A percentile compares a stretch with the other conserved stretches of the same genome.
phyloP scores from a whole-genome alignment of 1,284 basidiomycete species.

The Fistulina hepatica region DNA sequence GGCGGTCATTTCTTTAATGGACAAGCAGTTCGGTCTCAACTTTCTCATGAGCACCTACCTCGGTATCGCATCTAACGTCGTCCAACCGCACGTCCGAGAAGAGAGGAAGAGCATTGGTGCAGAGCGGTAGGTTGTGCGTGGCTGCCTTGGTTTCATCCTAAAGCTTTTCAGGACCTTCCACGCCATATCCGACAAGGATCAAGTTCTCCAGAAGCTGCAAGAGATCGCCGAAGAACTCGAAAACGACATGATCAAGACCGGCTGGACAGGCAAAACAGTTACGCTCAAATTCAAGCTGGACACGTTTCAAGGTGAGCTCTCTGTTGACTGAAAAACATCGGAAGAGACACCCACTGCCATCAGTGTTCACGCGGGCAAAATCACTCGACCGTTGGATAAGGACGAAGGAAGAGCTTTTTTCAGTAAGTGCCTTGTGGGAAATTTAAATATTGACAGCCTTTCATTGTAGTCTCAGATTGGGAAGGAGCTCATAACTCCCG shows the following conservation, averaged over 20 bases:
- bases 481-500: conserved; percentile 69
- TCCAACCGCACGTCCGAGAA: conserved; percentile 64
- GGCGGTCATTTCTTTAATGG: conserved; percentile 65
- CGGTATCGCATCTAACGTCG: conserved; percentile 76
- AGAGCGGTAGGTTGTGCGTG: conserved; percentile 48
- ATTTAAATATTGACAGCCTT: conserved; percentile 3
- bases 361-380: conserved; percentile 75
- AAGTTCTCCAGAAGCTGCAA: conserved; percentile 66
- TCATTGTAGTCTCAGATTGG: conserved; percentile 43
- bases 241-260: conserved; percentile 58
- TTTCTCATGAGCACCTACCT: conserved; percentile 71
- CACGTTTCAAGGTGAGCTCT: conserved; percentile 55
- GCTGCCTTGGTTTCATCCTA: background rate
- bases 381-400: conserved; percentile 68
- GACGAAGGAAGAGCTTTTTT: conserved; percentile 69
- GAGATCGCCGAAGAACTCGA: conserved; percentile 74
- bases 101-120: conserved; percentile 85
- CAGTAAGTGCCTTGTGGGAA: conserved; percentile 36
- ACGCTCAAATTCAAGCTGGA: conserved; percentile 76
- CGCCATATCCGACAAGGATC: conserved; percentile 49
- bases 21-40: conserved; percentile 71
- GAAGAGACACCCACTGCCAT: background rate
- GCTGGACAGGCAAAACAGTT: conserved; percentile 68
- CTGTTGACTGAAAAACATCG: background rate
- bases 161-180: conserved; percentile 55